A percentile compares a stretch with the other conserved stretches of the same genome.
Evolutionary conservation across 805 yeast species (phyloP).

Genomic region (Wickerhamomyces rabaulensis): DNA sequence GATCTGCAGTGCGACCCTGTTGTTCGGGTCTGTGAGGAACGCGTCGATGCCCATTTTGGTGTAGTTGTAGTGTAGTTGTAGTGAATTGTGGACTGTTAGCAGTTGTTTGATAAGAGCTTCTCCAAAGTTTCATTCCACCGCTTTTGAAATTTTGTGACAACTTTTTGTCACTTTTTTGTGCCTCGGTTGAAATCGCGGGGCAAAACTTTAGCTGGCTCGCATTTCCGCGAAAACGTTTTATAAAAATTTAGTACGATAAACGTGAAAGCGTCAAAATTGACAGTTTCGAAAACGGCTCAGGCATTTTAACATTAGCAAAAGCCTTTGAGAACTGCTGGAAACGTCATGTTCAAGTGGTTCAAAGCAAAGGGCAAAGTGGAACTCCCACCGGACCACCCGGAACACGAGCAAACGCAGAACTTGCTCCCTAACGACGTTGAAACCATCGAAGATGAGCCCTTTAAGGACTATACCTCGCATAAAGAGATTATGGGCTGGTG

Average conservation of each 20-base stretch:
- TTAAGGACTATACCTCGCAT: conserved; percentile 27
- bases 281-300: too few relatives aligned
- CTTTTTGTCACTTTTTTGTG: background rate
- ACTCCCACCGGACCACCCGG: background rate
- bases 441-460: background rate
- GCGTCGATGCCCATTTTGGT: conserved; percentile 10
- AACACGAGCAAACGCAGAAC: background rate
- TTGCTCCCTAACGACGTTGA: conserved; percentile 1
- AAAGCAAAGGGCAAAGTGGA: background rate
- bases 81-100: too few relatives aligned
- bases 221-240: background rate
- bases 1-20: conserved; percentile 30
- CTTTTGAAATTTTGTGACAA: background rate
- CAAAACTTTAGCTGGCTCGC: too few relatives aligned
- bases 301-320: too few relatives aligned
- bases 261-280: too few relatives aligned
- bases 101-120: too few relatives aligned
- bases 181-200: background rate
- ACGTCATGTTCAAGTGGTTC: background rate
- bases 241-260: too few relatives aligned
- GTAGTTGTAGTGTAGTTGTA: too few relatives aligned
- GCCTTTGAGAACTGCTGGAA: too few relatives aligned
- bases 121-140: background rate
- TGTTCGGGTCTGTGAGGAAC: conserved; percentile 27
- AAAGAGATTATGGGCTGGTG: conserved; percentile 62